These are phyloP conservation scores for Tuber brumale DNA, from an alignment of 495 filamentous ascomycete genomes.

Conservation along the genomic window DNA sequence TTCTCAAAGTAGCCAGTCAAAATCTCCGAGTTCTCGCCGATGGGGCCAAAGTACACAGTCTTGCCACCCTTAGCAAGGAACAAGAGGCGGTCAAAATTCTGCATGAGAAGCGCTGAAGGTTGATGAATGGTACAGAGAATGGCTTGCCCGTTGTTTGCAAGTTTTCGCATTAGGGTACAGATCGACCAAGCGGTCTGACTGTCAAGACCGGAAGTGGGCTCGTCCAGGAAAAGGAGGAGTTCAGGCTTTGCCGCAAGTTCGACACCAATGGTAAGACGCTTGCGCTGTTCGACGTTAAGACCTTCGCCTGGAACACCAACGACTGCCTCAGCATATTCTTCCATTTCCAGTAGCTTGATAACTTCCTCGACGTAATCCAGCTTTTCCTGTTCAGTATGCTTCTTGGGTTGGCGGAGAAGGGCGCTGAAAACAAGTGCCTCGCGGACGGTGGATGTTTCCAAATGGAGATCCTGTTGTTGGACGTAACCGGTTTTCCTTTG, in stretches of 20 bases:
- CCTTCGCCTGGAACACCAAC: slow-evolving; percentile 84
- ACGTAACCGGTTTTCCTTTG: slow-evolving; percentile 93
- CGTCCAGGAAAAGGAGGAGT: slow-evolving; percentile 85
- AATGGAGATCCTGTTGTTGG: slow-evolving; percentile 90
- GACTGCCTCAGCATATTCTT: slow-evolving; percentile 77
- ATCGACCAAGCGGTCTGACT: slow-evolving; percentile 85
- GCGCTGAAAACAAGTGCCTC: slow-evolving; percentile 81
- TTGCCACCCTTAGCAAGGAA: slow-evolving; percentile 73
- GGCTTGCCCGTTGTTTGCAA: slow-evolving; percentile 76
- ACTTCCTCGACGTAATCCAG: slow-evolving; percentile 82
- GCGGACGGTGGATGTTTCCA: slow-evolving; percentile 76
- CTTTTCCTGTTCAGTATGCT: slow-evolving; percentile 64
- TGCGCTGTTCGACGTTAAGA: slow-evolving; percentile 87
- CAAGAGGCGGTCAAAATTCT: slow-evolving; percentile 82
- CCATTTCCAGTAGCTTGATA: slow-evolving; percentile 82
- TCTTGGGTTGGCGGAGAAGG: slow-evolving; percentile 71
- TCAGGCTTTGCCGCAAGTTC: slow-evolving; percentile 86
- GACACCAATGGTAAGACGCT: slow-evolving; percentile 82
- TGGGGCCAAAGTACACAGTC: slow-evolving; percentile 87
- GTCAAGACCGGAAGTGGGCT: slow-evolving; percentile 79
- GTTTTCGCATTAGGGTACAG: slow-evolving; percentile 66
- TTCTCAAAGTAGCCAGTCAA: slow-evolving; percentile 74
- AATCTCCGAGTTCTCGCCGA: slow-evolving; percentile 69
- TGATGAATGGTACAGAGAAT: slow-evolving; percentile 93
- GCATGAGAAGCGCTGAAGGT: slow-evolving; percentile 73